These are phyloP conservation scores for Clonostachys sp. DNA, from an alignment of 2,329 filamentous ascomycete species.

Conservation along the genomic window DNA sequence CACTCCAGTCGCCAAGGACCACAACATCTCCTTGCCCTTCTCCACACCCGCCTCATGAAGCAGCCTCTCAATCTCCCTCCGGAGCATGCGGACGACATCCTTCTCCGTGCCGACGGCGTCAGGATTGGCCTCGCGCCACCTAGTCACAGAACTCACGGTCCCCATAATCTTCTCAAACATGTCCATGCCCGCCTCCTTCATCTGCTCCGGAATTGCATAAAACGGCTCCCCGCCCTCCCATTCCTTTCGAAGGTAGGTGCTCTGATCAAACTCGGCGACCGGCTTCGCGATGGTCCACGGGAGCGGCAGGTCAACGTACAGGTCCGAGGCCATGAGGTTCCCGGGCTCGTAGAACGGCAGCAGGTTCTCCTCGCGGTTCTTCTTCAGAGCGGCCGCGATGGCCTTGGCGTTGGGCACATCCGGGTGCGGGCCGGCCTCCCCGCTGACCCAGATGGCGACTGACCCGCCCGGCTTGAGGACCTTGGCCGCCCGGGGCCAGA, in stretches of 20 bases:
- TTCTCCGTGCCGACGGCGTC: constrained; percentile 30
- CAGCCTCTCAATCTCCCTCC: constrained; percentile 15
- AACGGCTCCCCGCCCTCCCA: constrained; percentile 31
- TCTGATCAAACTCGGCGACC: constrained; percentile 29
- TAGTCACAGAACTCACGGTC: constrained; percentile 30
- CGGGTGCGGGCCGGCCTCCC: neutral
- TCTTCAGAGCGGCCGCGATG: constrained; percentile 30
- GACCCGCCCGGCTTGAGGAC: constrained; percentile 51
- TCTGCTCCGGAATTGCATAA: constrained; percentile 9
- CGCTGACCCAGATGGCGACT: constrained; percentile 52
- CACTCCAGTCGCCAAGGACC: constrained; percentile 11
- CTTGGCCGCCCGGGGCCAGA: constrained; percentile 37
- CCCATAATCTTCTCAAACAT: constrained; percentile 25
- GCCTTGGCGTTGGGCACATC: neutral
- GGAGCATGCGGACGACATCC: constrained; percentile 25
- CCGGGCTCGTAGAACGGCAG: constrained; percentile 33
- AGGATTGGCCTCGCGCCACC: constrained; percentile 40
- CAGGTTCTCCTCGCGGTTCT: constrained; percentile 12
- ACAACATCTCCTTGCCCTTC: constrained; percentile 21
- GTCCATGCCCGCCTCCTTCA: constrained; percentile 17
- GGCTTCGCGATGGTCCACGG: constrained; percentile 37
- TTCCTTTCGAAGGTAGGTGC: constrained; percentile 30
- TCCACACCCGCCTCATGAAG: constrained; percentile 26
- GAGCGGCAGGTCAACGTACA: constrained; percentile 36
- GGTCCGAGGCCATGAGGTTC: constrained; percentile 29